Conservation (phyloP, 371 early-diverging fungal species). For the Rhizopus microsporus region DNA sequence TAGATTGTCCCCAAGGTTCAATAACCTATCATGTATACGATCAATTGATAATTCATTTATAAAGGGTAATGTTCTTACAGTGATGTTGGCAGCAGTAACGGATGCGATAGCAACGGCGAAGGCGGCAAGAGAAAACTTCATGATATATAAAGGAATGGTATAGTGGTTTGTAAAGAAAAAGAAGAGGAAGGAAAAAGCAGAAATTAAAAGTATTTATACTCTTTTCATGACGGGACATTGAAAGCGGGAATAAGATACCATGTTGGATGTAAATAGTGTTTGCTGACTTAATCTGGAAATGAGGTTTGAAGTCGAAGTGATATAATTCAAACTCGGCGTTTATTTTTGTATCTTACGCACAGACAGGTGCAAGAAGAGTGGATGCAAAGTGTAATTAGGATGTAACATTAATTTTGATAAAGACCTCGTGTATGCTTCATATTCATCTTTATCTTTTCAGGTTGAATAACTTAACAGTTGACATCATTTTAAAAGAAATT, state of each 20-base stretch:
- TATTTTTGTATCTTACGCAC: slow-evolving; percentile 1
- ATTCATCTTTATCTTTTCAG: no score
- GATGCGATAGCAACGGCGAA: slow-evolving; percentile 13
- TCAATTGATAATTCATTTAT: not conserved
- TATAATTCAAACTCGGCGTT: not conserved
- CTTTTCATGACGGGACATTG: not conserved
- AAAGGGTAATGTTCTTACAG: slow-evolving; percentile 7
- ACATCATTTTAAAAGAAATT: no score
- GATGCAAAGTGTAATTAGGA: not conserved
- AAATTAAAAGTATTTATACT: not conserved
- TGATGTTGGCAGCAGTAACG: slow-evolving; percentile 14
- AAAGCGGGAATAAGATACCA: not conserved
- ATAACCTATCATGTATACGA: slow-evolving; percentile 9
- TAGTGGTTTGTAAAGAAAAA: not conserved
- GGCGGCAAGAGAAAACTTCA: slow-evolving; percentile 24
- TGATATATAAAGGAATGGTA: slow-evolving; percentile 1
- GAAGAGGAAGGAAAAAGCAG: not conserved
- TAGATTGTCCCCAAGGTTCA: slow-evolving; percentile 23
- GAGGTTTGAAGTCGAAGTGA: not conserved
- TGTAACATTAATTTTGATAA: slow-evolving; percentile 4
- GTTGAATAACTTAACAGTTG: no score
- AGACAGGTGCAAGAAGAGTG: not conserved
- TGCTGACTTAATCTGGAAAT: slow-evolving; percentile 4
- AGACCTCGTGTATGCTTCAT: not conserved
- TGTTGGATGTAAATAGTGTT: not conserved